Percentiles rank a stretch among this genome's conserved stretches.
Conservation (phyloP, 129 eudicot genomes). For the Flaveria bidentis region DNA sequence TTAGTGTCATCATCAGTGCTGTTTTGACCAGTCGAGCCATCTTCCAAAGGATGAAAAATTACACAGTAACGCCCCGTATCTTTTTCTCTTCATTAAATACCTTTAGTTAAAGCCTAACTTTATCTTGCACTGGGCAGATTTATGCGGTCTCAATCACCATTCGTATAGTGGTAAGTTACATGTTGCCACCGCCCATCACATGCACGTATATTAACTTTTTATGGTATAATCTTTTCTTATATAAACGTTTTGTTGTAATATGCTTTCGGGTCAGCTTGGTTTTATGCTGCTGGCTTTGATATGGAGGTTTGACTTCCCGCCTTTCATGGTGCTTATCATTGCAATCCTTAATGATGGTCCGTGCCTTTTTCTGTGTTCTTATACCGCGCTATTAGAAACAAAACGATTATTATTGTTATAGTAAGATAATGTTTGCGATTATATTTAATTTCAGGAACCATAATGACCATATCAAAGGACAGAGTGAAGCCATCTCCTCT, state of each 20-base stretch:
- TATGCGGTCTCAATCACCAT: constrained; percentile 98
- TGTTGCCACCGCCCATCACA: background rate
- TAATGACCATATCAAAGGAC: constrained; percentile 97
- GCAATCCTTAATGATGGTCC: constrained; percentile 97
- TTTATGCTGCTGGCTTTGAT: constrained; percentile 92
- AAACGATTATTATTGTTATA: background rate
- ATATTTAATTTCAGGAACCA: constrained; percentile 66
- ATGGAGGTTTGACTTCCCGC: constrained; percentile 98
- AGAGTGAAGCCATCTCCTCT: constrained; percentile 93
- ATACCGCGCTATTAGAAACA: background rate
- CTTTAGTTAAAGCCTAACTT: constrained; percentile 2
- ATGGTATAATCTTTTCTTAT: background rate
- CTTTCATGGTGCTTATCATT: constrained; percentile 99
- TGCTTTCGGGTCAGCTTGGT: constrained; percentile 63
- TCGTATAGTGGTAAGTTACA: constrained; percentile 91
- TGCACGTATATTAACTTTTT: background rate
- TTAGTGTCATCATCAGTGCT: constrained; percentile 74
- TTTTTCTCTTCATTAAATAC: background rate
- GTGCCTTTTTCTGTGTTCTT: constrained; percentile 31
- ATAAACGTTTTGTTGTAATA: constrained; percentile 8
- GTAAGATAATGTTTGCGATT: background rate
- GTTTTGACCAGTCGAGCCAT: constrained; percentile 74
- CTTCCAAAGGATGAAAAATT: constrained; percentile 76
- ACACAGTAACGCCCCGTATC: constrained; percentile 41
- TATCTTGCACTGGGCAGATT: constrained; percentile 51